A percentile compares a stretch with the other conserved stretches of the same genome.
These are phyloP conservation scores for Colletotrichum cordylinicola DNA, from an alignment of 2,329 filamentous ascomycete species.

Conservation along the genomic window DNA sequence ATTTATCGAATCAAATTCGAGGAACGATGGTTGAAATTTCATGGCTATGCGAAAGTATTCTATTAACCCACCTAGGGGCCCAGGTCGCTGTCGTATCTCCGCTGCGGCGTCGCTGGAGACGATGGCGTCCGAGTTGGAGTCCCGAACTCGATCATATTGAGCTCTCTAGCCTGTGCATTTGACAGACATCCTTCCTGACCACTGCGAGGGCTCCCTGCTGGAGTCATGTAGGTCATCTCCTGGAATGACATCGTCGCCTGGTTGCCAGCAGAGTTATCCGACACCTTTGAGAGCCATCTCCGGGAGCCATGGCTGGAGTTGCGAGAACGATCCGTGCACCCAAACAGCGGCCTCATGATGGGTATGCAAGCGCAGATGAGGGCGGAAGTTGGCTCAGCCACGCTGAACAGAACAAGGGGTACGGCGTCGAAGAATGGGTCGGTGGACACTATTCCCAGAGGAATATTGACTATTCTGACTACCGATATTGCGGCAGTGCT, in stretches of 20 bases:
- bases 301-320: not conserved
- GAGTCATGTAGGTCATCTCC: not conserved
- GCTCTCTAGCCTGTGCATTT: not conserved
- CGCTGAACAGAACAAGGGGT: not conserved
- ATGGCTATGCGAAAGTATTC: not conserved
- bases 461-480: not conserved
- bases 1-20: not conserved
- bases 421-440: not conserved
- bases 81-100: not conserved
- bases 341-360: not conserved
- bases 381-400: not conserved
- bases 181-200: not conserved
- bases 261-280: not conserved
- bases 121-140: not conserved
- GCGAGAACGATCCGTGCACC: not conserved
- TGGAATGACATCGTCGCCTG: not conserved
- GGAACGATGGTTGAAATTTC: not conserved
- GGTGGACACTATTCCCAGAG: rapidly evolving
- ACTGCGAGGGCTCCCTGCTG: not conserved
- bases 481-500: slow-evolving; percentile 4
- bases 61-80: not conserved
- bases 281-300: not conserved
- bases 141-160: not conserved
- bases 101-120: not conserved
- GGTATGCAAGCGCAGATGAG: not conserved